Conservation (phyloP, 345 rosid genomes). For the Rhodomyrtus tomentosa region DNA sequence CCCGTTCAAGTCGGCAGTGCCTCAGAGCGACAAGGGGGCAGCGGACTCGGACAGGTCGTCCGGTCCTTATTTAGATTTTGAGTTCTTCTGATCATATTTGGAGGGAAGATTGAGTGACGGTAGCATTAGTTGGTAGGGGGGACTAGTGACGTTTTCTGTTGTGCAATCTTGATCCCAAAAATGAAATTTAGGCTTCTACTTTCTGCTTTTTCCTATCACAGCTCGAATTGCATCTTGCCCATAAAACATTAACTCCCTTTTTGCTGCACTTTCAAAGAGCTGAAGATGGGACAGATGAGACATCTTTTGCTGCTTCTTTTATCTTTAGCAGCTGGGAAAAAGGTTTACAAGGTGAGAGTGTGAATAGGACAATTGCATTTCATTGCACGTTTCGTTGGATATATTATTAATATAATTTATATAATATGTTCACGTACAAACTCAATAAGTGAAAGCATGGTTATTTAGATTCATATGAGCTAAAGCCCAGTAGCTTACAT, state of each 20-base stretch:
- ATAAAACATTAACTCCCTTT: background rate
- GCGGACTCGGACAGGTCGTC: slow-evolving; percentile 51
- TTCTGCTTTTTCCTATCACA: background rate
- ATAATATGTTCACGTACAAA: too few relatives aligned
- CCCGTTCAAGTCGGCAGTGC: slow-evolving; percentile 28
- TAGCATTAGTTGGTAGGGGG: background rate
- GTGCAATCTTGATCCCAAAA: background rate
- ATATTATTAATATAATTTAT: too few relatives aligned
- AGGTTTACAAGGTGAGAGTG: background rate
- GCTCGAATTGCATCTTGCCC: background rate
- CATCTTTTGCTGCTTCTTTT: background rate
- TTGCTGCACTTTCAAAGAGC: background rate
- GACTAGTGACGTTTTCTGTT: background rate
- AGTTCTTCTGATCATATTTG: slow-evolving; percentile 42
- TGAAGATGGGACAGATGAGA: background rate
- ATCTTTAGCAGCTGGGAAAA: background rate
- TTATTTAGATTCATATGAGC: too few relatives aligned
- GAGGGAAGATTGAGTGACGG: background rate
- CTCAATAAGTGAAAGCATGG: too few relatives aligned
- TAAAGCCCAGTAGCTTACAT: too few relatives aligned
- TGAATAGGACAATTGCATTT: background rate
- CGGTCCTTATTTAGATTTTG: slow-evolving; percentile 69
- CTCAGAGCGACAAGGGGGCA: slow-evolving; percentile 31
- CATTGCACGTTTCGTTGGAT: too few relatives aligned
- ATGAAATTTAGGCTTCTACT: background rate